Percentiles rank a stretch among this genome's conserved stretches.
Conservation (phyloP, 441 rosid species). For the Rhodomyrtus psidioides region DNA sequence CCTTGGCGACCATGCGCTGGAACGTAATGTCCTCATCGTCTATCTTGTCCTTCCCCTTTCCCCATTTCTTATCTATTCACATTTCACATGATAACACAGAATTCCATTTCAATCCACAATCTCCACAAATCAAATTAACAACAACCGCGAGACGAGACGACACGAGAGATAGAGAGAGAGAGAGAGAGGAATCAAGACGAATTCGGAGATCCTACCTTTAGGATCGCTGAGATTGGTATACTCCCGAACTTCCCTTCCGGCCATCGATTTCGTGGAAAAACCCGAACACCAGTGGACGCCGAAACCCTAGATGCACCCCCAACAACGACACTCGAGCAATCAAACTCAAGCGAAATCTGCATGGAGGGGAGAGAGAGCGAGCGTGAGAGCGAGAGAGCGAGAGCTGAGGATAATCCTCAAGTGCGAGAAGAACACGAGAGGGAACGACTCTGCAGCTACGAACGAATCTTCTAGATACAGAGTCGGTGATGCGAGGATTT, state of each 20-base stretch:
- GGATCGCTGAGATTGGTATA: conserved; percentile 93
- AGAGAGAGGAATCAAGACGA: too few species aligned
- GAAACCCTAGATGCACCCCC: neutral
- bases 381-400: neutral
- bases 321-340: neutral
- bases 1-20: conserved; percentile 99
- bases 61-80: conserved; percentile 69
- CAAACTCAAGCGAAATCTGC: neutral
- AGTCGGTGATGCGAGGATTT: neutral
- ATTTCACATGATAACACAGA: neutral
- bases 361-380: neutral
- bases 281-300: neutral
- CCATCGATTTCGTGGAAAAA: conserved; percentile 19
- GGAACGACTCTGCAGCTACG: neutral
- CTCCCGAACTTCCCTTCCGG: conserved; percentile 82
- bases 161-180: neutral
- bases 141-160: neutral
- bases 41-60: conserved; percentile 75
- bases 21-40: conserved; percentile 97
- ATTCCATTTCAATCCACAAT: neutral
- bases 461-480: neutral
- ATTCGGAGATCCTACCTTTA: conserved; percentile 33
- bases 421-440: neutral
- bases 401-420: neutral
- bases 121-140: neutral